Evolutionary conservation across 805 yeast genomes (phyloP).

Genomic region (Babjeviella inositovora): DNA sequence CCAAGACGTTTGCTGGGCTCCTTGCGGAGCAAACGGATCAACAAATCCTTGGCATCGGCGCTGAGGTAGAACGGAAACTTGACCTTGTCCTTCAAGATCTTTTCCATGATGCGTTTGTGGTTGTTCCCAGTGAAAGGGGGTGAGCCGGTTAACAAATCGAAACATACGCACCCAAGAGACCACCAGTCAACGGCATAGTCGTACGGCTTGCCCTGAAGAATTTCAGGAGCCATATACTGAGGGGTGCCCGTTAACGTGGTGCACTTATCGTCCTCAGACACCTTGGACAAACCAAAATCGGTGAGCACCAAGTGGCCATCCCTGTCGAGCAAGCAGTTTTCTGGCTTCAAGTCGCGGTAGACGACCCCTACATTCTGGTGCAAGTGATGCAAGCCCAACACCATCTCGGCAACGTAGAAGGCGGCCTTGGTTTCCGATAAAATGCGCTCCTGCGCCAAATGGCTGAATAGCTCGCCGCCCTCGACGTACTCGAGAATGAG

Average conservation of each 20-base stretch:
- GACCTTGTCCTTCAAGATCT: constrained; percentile 16
- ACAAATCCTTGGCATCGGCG: constrained; percentile 21
- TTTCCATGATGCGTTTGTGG: constrained; percentile 19
- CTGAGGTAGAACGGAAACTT: constrained; percentile 22
- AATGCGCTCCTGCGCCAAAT: constrained; percentile 19
- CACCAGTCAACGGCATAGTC: constrained; percentile 29
- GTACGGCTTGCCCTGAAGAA: constrained; percentile 20
- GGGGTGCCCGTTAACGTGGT: too few relatives aligned
- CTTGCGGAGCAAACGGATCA: constrained; percentile 17
- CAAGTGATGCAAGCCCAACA: constrained; percentile 59
- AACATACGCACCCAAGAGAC: constrained; percentile 26
- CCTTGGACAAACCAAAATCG: constrained; percentile 67
- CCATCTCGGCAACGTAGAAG: constrained; percentile 69
- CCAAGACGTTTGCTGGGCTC: constrained; percentile 18
- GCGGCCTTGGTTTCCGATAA: constrained; percentile 52
- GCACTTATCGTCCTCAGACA: constrained; percentile 11
- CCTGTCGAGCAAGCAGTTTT: constrained; percentile 65
- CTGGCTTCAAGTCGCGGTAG: constrained; percentile 82
- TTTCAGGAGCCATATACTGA: constrained; percentile 30
- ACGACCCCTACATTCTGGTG: constrained; percentile 64
- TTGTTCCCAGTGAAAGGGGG: constrained; percentile 27
- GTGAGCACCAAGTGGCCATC: constrained; percentile 73
- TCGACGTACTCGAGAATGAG: constrained; percentile 24
- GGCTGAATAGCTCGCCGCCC: constrained; percentile 24
- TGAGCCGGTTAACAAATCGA: constrained; percentile 22